phyloP scores from a whole-genome alignment of 805 yeast genomes.

The Metschnikowia lachancei region DNA sequence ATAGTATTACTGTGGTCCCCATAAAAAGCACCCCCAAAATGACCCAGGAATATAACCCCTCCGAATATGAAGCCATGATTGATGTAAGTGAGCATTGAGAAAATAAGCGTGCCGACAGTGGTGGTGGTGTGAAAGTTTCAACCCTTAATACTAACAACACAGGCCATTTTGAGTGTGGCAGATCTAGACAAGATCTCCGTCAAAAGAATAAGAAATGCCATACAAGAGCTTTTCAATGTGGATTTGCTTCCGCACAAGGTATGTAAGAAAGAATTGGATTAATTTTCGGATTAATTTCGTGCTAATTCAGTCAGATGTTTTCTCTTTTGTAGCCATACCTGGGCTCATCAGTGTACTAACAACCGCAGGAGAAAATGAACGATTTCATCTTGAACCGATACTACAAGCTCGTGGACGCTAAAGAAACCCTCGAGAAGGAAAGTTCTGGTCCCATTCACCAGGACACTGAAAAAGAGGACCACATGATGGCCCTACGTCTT shows the following conservation, averaged over 20 bases:
- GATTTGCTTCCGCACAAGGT: conserved; percentile 49
- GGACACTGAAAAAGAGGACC: conserved; percentile 45
- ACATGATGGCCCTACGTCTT: conserved; percentile 49
- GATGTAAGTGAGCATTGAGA: conserved; percentile 16
- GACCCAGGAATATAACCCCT: conserved; percentile 8
- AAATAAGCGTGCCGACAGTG: neutral
- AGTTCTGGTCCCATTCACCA: conserved; percentile 21
- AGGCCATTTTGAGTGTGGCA: conserved; percentile 72
- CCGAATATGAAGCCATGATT: conserved; percentile 18
- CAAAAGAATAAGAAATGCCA: conserved; percentile 64
- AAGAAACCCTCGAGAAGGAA: conserved; percentile 20
- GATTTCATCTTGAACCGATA: conserved; percentile 60
- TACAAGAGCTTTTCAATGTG: conserved; percentile 64
- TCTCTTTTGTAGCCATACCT: too few relatives aligned
- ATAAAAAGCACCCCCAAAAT: neutral
- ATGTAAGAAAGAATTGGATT: conserved; percentile 19
- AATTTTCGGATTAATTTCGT: too few relatives aligned
- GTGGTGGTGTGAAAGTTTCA: neutral
- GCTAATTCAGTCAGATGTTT: too few relatives aligned
- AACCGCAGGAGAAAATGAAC: conserved; percentile 52
- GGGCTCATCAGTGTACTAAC: conserved; percentile 18
- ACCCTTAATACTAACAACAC: conserved; percentile 20
- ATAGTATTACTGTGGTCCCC: too few relatives aligned
- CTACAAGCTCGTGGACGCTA: conserved; percentile 43
- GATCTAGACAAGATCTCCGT: conserved; percentile 69